These are phyloP conservation scores for Epichloe uncinata DNA, from an alignment of 2,329 filamentous ascomycete species.

Conservation along the genomic window DNA sequence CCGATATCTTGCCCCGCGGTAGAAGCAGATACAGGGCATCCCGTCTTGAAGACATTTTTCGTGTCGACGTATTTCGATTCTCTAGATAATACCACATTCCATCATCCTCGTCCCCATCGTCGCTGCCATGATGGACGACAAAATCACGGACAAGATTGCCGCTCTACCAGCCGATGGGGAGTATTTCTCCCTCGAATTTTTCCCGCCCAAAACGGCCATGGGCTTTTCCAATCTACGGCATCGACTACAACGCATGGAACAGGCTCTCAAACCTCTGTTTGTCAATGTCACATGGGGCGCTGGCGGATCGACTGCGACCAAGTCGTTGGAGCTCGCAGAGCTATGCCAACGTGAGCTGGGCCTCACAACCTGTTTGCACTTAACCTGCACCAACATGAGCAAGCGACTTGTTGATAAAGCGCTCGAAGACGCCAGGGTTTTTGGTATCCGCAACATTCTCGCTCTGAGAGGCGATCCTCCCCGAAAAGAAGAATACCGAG, in stretches of 20 bases:
- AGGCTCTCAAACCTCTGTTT: slow-evolving; percentile 80
- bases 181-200: slow-evolving; percentile 98
- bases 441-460: slow-evolving; percentile 89
- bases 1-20: neutral
- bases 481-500: slow-evolving; percentile 71
- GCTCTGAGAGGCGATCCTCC: slow-evolving; percentile 87
- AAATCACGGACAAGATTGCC: slow-evolving; percentile 90
- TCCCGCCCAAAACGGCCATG: slow-evolving; percentile 94
- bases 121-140: slow-evolving; percentile 54
- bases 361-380: slow-evolving; percentile 85
- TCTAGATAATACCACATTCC: neutral
- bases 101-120: neutral
- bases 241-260: slow-evolving; percentile 88
- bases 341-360: slow-evolving; percentile 86
- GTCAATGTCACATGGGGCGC: slow-evolving; percentile 98
- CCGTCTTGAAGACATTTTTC: neutral
- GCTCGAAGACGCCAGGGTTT: slow-evolving; percentile 74
- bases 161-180: slow-evolving; percentile 66
- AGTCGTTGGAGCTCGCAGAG: slow-evolving; percentile 88
- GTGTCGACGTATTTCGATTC: neutral
- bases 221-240: slow-evolving; percentile 89
- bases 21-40: neutral
- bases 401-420: slow-evolving; percentile 73
- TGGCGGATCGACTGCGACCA: slow-evolving; percentile 78
- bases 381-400: slow-evolving; percentile 98